Percentiles rank a stretch among this genome's conserved stretches.
Conservation (phyloP, 192 early-diverging fungal species). For the Kickxella alabastrina region DNA sequence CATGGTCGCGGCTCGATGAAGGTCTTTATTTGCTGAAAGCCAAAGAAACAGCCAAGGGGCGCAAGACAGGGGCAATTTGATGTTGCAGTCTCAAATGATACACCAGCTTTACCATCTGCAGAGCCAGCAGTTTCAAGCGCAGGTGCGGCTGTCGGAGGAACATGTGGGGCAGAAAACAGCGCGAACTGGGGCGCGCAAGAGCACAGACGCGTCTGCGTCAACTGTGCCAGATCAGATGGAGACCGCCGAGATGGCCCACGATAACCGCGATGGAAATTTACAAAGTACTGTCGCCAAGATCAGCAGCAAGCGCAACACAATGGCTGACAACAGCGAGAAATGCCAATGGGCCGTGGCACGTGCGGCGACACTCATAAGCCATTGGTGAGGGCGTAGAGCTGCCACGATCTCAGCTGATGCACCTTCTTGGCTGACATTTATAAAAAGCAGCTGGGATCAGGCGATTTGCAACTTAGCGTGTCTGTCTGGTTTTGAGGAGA, state of each 20-base stretch:
- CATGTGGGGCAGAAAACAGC: not conserved
- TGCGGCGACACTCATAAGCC: too few species aligned
- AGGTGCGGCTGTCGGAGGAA: conserved; percentile 20
- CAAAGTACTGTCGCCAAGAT: too few species aligned
- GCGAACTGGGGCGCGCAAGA: not conserved
- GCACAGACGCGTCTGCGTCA: conserved; percentile 3
- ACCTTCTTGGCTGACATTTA: not conserved
- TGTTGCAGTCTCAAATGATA: conserved; percentile 23
- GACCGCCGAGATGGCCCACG: too few species aligned
- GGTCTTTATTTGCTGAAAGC: conserved; percentile 17
- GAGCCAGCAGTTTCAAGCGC: conserved; percentile 37
- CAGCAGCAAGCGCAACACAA: too few species aligned
- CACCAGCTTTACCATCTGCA: conserved; percentile 40
- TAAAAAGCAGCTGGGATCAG: not conserved
- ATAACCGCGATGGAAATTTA: too few species aligned
- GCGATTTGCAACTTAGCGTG: not conserved
- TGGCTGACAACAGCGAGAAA: too few species aligned
- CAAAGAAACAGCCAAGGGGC: conserved; percentile 28
- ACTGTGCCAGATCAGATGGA: not conserved
- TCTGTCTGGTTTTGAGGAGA: too few species aligned
- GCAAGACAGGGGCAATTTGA: conserved; percentile 8
- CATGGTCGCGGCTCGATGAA: conserved; percentile 42
- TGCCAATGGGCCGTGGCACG: too few species aligned
- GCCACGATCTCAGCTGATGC: too few species aligned
- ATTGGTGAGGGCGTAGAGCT: too few species aligned